phyloP scores from a whole-genome alignment of 2,329 filamentous ascomycete species.

The Lasiodiplodia gonubiensis region DNA sequence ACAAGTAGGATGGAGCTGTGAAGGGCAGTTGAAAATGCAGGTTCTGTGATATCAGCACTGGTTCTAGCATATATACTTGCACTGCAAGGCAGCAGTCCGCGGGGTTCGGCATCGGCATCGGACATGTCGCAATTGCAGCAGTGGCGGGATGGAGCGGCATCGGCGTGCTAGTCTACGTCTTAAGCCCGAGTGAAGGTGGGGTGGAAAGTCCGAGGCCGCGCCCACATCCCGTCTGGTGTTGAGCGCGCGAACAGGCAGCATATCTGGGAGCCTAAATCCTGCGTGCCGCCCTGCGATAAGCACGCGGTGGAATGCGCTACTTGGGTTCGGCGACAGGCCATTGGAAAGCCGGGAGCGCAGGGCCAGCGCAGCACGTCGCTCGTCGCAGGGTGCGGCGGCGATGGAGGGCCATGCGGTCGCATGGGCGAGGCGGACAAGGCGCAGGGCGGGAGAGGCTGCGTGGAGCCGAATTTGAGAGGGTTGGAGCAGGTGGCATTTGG shows the following conservation, averaged over 20 bases:
- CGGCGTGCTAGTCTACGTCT: neutral
- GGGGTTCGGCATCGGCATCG: slow-evolving; percentile 10
- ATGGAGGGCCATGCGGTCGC: neutral
- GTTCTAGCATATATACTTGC: neutral
- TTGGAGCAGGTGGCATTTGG: neutral
- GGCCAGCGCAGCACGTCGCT: neutral
- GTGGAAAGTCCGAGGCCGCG: neutral
- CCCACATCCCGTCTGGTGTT: slow-evolving; percentile 2
- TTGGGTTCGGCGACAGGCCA: neutral
- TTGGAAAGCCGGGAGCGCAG: neutral
- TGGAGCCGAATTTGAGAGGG: neutral
- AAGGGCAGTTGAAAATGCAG: neutral
- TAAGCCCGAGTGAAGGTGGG: slow-evolving; percentile 15
- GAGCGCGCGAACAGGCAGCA: neutral
- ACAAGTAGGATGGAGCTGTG: neutral
- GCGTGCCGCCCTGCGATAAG: neutral
- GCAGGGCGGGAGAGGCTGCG: neutral
- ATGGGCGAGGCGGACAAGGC: neutral
- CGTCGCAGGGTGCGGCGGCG: neutral
- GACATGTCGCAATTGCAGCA: slow-evolving; percentile 11
- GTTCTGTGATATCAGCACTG: neutral
- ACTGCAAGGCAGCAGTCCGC: slow-evolving; percentile 1
- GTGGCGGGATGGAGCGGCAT: neutral
- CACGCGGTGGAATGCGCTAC: neutral
- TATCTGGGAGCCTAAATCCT: neutral